Evolutionary conservation across 2,329 filamentous ascomycete species (phyloP), one percentile per base, ranked within the genome.

Genomic region (Epichloe sibirici): DNA sequence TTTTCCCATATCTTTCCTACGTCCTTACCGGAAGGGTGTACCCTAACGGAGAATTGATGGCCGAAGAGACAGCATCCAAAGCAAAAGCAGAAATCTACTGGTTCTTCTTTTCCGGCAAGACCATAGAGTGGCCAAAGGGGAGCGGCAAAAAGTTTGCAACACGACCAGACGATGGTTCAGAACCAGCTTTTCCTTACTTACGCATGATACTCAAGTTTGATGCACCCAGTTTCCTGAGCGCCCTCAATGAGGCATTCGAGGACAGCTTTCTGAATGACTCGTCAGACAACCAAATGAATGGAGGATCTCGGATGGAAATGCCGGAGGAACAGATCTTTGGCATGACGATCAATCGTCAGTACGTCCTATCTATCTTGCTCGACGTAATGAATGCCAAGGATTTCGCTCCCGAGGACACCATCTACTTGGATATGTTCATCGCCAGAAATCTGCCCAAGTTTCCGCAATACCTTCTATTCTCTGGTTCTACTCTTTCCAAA

Each of bases 371-470:
- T 46, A 94, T 96, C 53, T 72, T 98, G 53, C 76, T 95, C 11
- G 90, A 95, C 65, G 85, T 96, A 31, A 95, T 98, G 88, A 86
- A 83, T 48, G 72, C 81, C 0, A 74, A 77, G 4, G 81, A 87
- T 46, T 97, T 95, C 67, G 79, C 82, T 0, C 69, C 83, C 0
- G 81, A 86, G 55, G 90, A 97, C 63, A 90, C 87, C 12, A 88
- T 98, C 52, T 98, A 95, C 67, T 78, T 98, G 45, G 90, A 98
- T 68, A 98, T 98, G 90, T 98, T 98, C 63, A 86, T 98, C 64
- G 91, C 93, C 17, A 83, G 93, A 52, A 98, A 95, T 64, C 72
- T 98, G 48, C 88, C 94, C 3, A 98, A 98, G 66, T 98, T 95
- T 63, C 90, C 90, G 1, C 91, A 97, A 65, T 96, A 96, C 62